Conservation (phyloP, 2,329 filamentous ascomycete genomes). For the Amauroascus niger region DNA sequence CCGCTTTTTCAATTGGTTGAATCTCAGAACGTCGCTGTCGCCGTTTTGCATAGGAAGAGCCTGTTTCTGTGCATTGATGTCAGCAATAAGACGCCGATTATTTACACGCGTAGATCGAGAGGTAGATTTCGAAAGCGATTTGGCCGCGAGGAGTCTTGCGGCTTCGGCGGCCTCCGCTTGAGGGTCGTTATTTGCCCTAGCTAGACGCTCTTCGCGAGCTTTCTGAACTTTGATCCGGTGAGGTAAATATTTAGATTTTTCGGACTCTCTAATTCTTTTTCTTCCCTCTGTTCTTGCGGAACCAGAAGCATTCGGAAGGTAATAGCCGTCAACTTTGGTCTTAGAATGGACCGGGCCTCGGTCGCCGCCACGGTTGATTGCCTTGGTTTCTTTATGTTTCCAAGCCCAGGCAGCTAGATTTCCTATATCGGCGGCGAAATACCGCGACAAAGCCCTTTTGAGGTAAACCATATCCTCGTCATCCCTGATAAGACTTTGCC, state of each 20-base stretch:
- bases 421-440: slow-evolving; percentile 42
- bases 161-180: slow-evolving; percentile 59
- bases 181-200: slow-evolving; percentile 54
- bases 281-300: slow-evolving; percentile 85
- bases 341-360: slow-evolving; percentile 45
- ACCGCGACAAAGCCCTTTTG: slow-evolving; percentile 41
- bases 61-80: slow-evolving; percentile 91
- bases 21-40: slow-evolving; percentile 85
- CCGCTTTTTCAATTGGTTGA: slow-evolving; percentile 98
- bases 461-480: slow-evolving; percentile 55
- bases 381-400: slow-evolving; percentile 63
- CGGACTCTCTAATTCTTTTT: slow-evolving; percentile 90
- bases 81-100: slow-evolving; percentile 86
- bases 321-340: slow-evolving; percentile 56
- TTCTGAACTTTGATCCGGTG: slow-evolving; percentile 95
- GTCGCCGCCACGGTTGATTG: slow-evolving; percentile 51
- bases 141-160: slow-evolving; percentile 65
- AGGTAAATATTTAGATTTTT: slow-evolving; percentile 96
- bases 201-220: slow-evolving; percentile 81
- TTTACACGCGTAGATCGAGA: slow-evolving; percentile 91
- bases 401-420: slow-evolving; percentile 57
- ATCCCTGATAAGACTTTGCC: slow-evolving; percentile 59
- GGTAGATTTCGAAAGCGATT: slow-evolving; percentile 73
- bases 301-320: slow-evolving; percentile 76
- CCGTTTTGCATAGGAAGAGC: slow-evolving; percentile 55